Conservation (phyloP, 2,329 filamentous ascomycete species). For the Colletotrichum australisinense region DNA sequence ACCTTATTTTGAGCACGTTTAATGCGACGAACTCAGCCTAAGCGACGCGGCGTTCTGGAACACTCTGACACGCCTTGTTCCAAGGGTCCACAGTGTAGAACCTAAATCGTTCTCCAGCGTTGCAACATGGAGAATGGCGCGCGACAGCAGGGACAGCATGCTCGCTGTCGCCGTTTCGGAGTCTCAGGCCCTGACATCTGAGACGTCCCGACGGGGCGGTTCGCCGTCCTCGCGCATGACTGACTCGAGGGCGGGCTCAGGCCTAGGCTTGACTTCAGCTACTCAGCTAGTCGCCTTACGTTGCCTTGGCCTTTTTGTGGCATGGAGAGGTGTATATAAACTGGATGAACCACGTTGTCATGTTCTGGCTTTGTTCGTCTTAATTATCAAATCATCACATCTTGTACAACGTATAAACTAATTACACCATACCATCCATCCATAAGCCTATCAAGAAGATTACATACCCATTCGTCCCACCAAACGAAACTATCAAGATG, state of each 20-base stretch:
- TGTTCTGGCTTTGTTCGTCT: background rate
- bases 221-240: background rate
- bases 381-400: background rate
- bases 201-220: constrained; percentile 13
- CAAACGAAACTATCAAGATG: constrained; percentile 1
- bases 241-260: constrained; percentile 7
- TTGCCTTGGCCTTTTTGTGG: background rate
- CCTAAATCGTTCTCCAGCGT: background rate
- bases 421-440: background rate
- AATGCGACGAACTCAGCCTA: background rate
- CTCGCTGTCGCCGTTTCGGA: constrained; percentile 14
- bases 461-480: background rate
- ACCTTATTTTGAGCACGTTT: background rate
- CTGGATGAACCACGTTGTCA: background rate
- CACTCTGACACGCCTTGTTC: background rate
- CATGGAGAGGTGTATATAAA: background rate
- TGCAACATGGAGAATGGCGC: background rate
- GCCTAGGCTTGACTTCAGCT: too few species aligned
- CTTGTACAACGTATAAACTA: background rate
- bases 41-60: constrained; percentile 9
- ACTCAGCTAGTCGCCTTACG: background rate
- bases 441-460: background rate
- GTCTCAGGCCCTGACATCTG: constrained; percentile 15
- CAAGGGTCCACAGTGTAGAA: background rate
- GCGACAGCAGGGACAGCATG: background rate